Base-by-base conservation (phyloP, 129 eudicot genomes). In the Flaveria bidentis region DNA sequence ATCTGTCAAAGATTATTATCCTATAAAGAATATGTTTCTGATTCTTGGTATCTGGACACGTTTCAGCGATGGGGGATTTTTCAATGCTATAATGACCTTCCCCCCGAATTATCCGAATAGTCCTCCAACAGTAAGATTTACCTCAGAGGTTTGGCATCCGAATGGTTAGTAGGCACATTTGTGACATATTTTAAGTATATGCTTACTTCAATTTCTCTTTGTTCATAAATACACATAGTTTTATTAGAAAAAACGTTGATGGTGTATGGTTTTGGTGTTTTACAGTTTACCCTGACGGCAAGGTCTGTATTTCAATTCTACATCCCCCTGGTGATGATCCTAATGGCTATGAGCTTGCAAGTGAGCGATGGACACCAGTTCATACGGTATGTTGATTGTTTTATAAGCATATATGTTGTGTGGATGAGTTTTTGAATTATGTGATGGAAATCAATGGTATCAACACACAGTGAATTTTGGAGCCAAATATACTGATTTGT, bases 291-390 rank as follows among this genome's bases (percentile, higher is more conserved):
- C 25, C 91, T 66, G 99, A 95, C 51, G 99, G 99, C 5, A 89
- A 92, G 84, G 99, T 95, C 71, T 95, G 99, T 82, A 91, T 95
- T 62, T 95, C 99, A 63, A 95, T 95, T 72, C 99, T 95, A 75
- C 99, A 95, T 69, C 97, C 99, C 5, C 99, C 99, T 28, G 99
- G 99, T 58, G 99, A 95, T 61, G 99, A 95, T 74, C 99, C 99
- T 52, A 91, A 89, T 67, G 99, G 99, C 62, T 95, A 95, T 79
- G 99, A 95, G 86, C 92, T 91, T 69, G 96, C 99, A 70, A 95
- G 97, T 78, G 99, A 95, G 70, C 92, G 99, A 16, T 95, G 99
- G 99, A 82, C 92, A 20, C 99, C 99, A 16, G 99, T 95, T 74
- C 99, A 95, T 84, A 95, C 99, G 87, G 99, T 95, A 91, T 68